A percentile compares a stretch with the other conserved stretches of the same genome.
Evolutionary conservation across 306 rosid genomes (phyloP).

Genomic region (Notholithocarpus densiflorus): DNA sequence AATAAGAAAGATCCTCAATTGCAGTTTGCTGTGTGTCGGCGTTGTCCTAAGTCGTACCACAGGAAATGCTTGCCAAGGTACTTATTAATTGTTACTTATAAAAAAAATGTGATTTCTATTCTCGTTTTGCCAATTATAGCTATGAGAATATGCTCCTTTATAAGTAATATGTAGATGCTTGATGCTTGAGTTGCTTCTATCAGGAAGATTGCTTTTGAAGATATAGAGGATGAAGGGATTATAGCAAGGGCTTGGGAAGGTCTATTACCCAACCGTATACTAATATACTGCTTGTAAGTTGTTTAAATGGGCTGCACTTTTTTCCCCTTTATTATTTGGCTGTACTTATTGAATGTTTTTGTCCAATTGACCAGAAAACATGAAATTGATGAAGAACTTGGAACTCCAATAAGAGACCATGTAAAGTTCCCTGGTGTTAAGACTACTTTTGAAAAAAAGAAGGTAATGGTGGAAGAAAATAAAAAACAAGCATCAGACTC

Average conservation of each 20-base stretch:
- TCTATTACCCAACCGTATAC: constrained; percentile 74
- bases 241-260: constrained; percentile 73
- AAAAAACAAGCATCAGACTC: constrained; percentile 21
- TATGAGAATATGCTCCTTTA: neutral
- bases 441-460: constrained; percentile 28
- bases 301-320: neutral
- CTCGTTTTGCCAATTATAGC: constrained; percentile 2
- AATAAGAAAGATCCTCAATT: constrained; percentile 48
- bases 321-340: constrained; percentile 19
- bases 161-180: constrained; percentile 11
- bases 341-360: constrained; percentile 11
- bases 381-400: constrained; percentile 58
- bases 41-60: constrained; percentile 89
- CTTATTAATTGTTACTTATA: neutral
- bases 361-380: constrained; percentile 57
- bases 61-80: constrained; percentile 92
- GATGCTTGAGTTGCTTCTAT: constrained; percentile 39
- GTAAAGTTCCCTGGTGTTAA: constrained; percentile 55
- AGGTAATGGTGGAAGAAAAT: constrained; percentile 18
- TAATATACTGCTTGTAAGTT: constrained; percentile 91
- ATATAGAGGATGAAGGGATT: constrained; percentile 34
- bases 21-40: constrained; percentile 91
- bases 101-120: neutral
- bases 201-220: constrained; percentile 65
- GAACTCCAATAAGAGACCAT: constrained; percentile 81